These are phyloP conservation scores for Solanum appendiculatum DNA, from an alignment of 257 asterid genomes.

Conservation along the genomic window DNA sequence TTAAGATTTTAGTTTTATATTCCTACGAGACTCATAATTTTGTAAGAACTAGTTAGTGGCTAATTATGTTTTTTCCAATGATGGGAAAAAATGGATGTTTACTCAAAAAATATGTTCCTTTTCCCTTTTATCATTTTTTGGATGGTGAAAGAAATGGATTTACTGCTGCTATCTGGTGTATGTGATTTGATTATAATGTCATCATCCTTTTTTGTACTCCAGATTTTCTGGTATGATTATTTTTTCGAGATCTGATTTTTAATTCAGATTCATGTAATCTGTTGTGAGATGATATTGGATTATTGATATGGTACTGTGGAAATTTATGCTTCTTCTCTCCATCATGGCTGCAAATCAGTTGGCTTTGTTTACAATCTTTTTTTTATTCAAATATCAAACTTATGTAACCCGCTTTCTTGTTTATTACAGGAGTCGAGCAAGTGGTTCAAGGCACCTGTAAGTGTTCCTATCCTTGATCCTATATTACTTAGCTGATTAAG, in stretches of 20 bases:
- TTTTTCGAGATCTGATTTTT: not conserved
- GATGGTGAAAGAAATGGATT: not conserved
- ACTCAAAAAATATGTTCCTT: not conserved
- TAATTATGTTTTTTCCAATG: not conserved
- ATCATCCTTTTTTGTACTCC: not conserved
- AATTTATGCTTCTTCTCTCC: not conserved
- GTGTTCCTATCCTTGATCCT: not conserved
- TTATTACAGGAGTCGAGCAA: not conserved
- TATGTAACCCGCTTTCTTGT: not conserved
- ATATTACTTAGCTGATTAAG: not conserved
- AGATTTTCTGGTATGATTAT: not conserved
- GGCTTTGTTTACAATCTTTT: not conserved
- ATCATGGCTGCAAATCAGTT: not conserved
- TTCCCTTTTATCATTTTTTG: not conserved
- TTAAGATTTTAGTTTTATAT: not conserved
- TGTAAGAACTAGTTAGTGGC: not conserved
- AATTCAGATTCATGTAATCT: not conserved
- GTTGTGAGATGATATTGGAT: not conserved
- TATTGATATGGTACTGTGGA: not conserved
- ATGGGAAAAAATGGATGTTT: not conserved
- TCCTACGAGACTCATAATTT: not conserved
- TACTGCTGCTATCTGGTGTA: not conserved
- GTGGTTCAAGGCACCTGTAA: conserved; percentile 8
- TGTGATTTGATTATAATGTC: not conserved
- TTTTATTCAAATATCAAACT: not conserved